Evolutionary conservation across 2,329 filamentous ascomycete species (phyloP), one percentile per base, ranked within the genome.

Genomic region (Cladosporium sp.): DNA sequence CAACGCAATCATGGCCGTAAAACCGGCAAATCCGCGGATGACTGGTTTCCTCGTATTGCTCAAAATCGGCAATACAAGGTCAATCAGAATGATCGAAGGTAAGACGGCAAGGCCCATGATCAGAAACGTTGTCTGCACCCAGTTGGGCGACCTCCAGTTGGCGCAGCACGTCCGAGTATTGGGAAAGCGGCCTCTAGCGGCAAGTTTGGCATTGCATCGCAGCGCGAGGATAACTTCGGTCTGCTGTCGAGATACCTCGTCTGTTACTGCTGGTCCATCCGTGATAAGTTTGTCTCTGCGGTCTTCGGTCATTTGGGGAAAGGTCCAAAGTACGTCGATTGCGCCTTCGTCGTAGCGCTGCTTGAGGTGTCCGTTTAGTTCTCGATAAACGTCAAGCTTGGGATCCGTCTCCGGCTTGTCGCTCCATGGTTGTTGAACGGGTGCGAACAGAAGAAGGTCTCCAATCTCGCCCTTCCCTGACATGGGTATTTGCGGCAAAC

Each of bases 91-190:
- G 62, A 51, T 11, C 50, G 54, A 12, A 62, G 68, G 47, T 11
- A 67, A 40, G 11, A 70, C 45, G 7, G 67, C 38, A 41, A 69
- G 50, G 9, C 58, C 64, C 12, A 63, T 37, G 7, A 69, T 17
- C 12, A 73, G 54, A 12, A 69, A 58, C 3, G 63, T 53, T 45
- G 61, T 56, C 50, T 77, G 72, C 9, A 72, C 56, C 54, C 64
- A 60, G 19, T 64, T 68, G 3, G 66, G 67, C 3, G 59, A 56
- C 7, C 62, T 61, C 58, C 79, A 77, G 9, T 65, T 65, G 41
- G 68, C 72, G 57, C 80, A 83, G 61, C 80, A 83, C 2, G 78
- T 80, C 24, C 72, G 69, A 51, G 73, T 68, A 56, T 74, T 73
- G 1, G 72, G 70, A 53, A 72, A 73, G 20, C 65, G 64, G n/a